Evolutionary conservation across 2,329 filamentous ascomycete genomes (phyloP).

Genomic region (Sporothrix pallida): DNA sequence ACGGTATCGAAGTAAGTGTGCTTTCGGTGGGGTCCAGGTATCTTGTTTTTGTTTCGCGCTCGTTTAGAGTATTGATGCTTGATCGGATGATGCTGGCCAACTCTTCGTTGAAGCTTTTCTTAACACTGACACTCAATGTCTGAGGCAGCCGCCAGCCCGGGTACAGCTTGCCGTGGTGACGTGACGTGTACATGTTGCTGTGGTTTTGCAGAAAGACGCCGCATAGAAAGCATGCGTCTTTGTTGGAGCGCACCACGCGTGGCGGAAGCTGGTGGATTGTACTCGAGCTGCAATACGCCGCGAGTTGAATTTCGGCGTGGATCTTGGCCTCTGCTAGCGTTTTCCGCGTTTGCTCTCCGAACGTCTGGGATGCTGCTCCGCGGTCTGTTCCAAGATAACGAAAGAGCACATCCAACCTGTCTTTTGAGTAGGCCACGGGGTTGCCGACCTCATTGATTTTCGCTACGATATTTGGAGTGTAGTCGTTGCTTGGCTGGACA

Average conservation of each 20-base stretch:
- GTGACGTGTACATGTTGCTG: slow-evolving; percentile 15
- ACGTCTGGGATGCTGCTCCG: neutral
- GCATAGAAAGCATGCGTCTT: slow-evolving; percentile 26
- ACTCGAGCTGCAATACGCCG: neutral
- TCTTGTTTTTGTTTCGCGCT: neutral
- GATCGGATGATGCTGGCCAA: neutral
- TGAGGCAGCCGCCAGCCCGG: slow-evolving; percentile 22
- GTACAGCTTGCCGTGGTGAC: slow-evolving; percentile 22
- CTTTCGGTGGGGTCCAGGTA: slow-evolving; percentile 4
- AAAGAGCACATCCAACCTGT: neutral
- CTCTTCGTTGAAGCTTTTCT: neutral
- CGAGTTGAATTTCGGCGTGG: slow-evolving; percentile 29
- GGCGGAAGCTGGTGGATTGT: neutral
- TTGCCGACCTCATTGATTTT: neutral
- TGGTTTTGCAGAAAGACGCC: neutral
- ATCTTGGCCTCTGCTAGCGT: slow-evolving; percentile 19
- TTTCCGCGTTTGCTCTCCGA: neutral
- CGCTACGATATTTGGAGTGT: neutral
- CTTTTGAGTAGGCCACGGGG: neutral
- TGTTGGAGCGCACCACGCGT: slow-evolving; percentile 25
- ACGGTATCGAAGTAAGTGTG: slow-evolving; percentile 19
- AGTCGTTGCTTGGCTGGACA: neutral
- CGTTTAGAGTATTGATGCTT: neutral
- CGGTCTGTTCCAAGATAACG: neutral
- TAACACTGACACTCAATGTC: neutral